Conservation (phyloP, 805 yeast species). For the Myxozyma vanderwaltii region DNA sequence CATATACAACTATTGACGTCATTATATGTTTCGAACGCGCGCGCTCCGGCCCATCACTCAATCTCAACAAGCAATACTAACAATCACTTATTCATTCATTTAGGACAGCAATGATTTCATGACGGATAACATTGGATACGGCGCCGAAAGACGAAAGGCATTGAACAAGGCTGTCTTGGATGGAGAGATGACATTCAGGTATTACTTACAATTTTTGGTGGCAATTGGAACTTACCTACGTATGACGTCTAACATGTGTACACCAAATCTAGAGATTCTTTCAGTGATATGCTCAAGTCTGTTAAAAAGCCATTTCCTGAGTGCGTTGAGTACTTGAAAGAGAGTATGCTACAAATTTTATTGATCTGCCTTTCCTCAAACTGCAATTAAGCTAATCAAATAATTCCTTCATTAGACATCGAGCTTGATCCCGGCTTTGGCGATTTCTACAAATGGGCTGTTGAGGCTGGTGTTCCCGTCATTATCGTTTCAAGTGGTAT, state of each 20-base stretch:
- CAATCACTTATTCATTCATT: no score
- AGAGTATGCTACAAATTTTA: constrained; percentile 38
- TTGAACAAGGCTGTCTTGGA: constrained; percentile 73
- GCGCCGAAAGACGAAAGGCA: constrained; percentile 62
- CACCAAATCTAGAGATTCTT: constrained; percentile 64
- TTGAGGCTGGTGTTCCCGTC: constrained; percentile 70
- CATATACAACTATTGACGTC: not conserved
- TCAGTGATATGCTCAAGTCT: constrained; percentile 80
- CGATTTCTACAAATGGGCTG: constrained; percentile 78
- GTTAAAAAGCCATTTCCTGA: constrained; percentile 74
- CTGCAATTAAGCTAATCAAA: no score
- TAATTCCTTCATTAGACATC: constrained; percentile 46
- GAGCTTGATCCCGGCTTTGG: constrained; percentile 89
- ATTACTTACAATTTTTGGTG: no score
- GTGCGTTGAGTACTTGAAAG: constrained; percentile 68
- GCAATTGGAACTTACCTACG: no score
- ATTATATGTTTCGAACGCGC: not conserved
- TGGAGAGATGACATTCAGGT: constrained; percentile 59
- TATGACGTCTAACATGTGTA: no score
- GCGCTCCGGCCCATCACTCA: no score
- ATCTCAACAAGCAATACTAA: no score
- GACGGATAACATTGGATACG: constrained; percentile 89
- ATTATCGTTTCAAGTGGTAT: constrained; percentile 91
- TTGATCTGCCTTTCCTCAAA: no score
- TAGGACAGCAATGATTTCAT: constrained; percentile 86